Evolutionary conservation across 345 rosid species (phyloP).

Genomic region (Raphanus sativus): DNA sequence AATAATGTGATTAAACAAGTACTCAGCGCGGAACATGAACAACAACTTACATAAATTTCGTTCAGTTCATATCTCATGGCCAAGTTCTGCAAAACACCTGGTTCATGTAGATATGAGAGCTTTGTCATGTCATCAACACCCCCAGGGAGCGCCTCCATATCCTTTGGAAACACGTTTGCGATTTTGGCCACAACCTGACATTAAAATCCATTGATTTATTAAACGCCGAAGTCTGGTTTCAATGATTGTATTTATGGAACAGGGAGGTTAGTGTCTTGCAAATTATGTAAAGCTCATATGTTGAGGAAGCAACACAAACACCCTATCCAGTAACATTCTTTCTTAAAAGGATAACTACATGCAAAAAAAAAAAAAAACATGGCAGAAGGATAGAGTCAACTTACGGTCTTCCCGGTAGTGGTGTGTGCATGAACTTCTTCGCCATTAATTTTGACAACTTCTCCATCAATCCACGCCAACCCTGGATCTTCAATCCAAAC

Average conservation of each 20-base stretch:
- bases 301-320: not conserved
- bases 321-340: constrained; percentile 6
- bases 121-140: constrained; percentile 99
- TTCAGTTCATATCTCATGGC: constrained; percentile 95
- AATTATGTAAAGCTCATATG: constrained; percentile 14
- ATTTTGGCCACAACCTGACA: constrained; percentile 80
- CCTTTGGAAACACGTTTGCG: constrained; percentile 85
- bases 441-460: constrained; percentile 70
- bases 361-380: not conserved
- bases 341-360: constrained; percentile 12
- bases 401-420: constrained; percentile 72
- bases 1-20: not conserved
- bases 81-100: constrained; percentile 92
- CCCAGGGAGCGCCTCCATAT: constrained; percentile 94
- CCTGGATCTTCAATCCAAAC: constrained; percentile 91
- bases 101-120: constrained; percentile 97
- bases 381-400: constrained; percentile 32
- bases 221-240: not conserved
- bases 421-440: constrained; percentile 71
- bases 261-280: not conserved
- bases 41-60: constrained; percentile 82
- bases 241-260: not conserved
- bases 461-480: constrained; percentile 96
- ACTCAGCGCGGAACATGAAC: constrained; percentile 18
- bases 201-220: constrained; percentile 6